Conservation (phyloP, 164 flowering plant species). For the Magnolia sinica region DNA sequence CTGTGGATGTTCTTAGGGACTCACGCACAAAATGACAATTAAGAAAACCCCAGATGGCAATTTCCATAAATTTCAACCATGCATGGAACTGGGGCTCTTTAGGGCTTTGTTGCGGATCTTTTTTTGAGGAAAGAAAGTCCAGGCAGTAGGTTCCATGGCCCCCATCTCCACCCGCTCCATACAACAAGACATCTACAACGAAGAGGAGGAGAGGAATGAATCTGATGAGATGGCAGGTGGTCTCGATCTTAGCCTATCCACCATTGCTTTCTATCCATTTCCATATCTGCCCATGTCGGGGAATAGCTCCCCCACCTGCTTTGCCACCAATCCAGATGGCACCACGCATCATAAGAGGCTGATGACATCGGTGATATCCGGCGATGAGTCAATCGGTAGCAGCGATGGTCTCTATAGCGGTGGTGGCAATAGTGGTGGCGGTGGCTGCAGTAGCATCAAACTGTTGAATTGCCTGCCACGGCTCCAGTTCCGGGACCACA, state of each 20-base stretch:
- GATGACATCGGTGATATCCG: constrained; percentile 4
- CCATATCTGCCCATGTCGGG: constrained; percentile 15
- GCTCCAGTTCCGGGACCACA: constrained; percentile 47
- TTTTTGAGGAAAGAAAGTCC: constrained; percentile 4
- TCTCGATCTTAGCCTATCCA: constrained; percentile 20
- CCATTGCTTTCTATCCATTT: constrained; percentile 20
- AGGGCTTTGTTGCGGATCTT: constrained; percentile 21
- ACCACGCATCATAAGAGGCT: constrained; percentile 16
- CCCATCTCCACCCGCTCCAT: constrained; percentile 1
- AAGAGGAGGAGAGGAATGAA: not conserved
- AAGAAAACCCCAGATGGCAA: too few relatives aligned
- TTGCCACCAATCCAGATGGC: constrained; percentile 9
- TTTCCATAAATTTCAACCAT: not conserved
- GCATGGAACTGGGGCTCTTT: not conserved
- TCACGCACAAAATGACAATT: too few relatives aligned
- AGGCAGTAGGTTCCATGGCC: constrained; percentile 9
- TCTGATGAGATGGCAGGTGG: not conserved
- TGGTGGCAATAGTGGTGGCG: not conserved
- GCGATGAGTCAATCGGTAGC: constrained; percentile 27
- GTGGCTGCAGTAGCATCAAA: constrained; percentile 16
- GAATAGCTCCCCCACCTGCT: constrained; percentile 8
- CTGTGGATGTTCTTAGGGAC: too few relatives aligned
- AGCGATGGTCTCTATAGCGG: not conserved
- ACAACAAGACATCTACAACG: constrained; percentile 11
- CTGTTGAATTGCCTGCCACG: constrained; percentile 26